These are phyloP conservation scores for Aspergillus baeticus DNA, from an alignment of 495 filamentous ascomycete genomes.

Conservation along the genomic window DNA sequence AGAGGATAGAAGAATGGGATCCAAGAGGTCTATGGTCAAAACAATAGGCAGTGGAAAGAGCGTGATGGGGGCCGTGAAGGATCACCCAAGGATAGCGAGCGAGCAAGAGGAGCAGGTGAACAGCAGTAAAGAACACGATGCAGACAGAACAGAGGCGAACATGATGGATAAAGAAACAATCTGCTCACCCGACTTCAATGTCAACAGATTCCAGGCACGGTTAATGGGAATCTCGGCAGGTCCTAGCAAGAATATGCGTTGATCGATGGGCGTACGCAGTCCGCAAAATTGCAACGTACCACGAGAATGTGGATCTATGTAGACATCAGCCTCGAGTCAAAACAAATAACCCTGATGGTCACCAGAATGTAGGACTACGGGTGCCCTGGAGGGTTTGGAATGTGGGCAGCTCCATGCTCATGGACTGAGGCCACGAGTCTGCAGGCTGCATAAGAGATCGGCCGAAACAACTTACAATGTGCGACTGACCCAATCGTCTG, in stretches of 20 bases:
- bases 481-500: constrained; percentile 8
- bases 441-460: constrained; percentile 3
- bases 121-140: background rate
- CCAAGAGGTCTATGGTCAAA: background rate
- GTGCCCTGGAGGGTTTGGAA: constrained; percentile 16
- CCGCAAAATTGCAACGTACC: constrained; percentile 7
- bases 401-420: constrained; percentile 6
- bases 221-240: constrained; percentile 18
- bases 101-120: background rate
- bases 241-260: constrained; percentile 15
- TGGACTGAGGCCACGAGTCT: constrained; percentile 3
- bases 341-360: constrained; percentile 13
- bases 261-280: constrained; percentile 7
- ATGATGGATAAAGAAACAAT: constrained; percentile 11
- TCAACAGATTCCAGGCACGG: constrained; percentile 18
- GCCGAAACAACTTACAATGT: constrained; percentile 8
- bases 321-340: constrained; percentile 13
- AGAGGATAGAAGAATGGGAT: background rate
- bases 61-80: constrained; percentile 2
- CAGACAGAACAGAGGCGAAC: background rate
- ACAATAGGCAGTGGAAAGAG: background rate
- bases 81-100: background rate
- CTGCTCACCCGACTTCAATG: constrained; percentile 15
- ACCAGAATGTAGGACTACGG: constrained; percentile 19
- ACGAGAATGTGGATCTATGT: constrained; percentile 20